These are phyloP conservation scores for Mycocalia duriaeana DNA, from an alignment of 1,284 basidiomycete genomes.

Conservation along the genomic window DNA sequence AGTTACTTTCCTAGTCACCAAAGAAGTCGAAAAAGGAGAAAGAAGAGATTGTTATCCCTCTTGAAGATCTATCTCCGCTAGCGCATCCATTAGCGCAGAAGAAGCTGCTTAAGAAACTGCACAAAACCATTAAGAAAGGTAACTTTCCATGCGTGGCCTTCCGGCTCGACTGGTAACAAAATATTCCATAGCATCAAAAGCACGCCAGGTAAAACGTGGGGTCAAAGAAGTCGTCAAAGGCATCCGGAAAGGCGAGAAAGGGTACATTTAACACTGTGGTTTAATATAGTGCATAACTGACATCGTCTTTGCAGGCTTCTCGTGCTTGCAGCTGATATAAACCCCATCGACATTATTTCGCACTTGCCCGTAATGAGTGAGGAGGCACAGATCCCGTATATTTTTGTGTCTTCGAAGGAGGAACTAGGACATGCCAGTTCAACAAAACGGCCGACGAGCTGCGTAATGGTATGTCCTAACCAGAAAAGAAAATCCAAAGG, in stretches of 20 bases:
- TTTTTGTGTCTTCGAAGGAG: constrained; percentile 85
- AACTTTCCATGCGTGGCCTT: too few species aligned
- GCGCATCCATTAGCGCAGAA: constrained; percentile 87
- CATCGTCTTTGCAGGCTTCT: constrained; percentile 56
- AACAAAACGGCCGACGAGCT: constrained; percentile 97
- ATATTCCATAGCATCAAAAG: constrained; percentile 74
- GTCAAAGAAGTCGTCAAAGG: constrained; percentile 97
- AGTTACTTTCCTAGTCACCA: constrained; percentile 31
- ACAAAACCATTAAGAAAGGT: constrained; percentile 93
- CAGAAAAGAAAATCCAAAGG: constrained; percentile 67
- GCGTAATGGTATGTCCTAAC: constrained; percentile 88
- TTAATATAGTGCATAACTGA: background rate
- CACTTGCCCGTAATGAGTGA: constrained; percentile 94
- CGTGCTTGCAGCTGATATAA: constrained; percentile 94
- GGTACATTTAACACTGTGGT: constrained; percentile 43
- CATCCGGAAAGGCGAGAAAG: constrained; percentile 92
- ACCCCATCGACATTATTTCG: constrained; percentile 96
- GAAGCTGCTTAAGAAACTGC: constrained; percentile 88
- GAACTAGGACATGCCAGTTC: constrained; percentile 93
- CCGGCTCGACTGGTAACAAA: constrained; percentile 8
- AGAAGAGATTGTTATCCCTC: constrained; percentile 64
- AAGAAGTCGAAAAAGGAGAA: constrained; percentile 55
- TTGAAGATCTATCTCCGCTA: constrained; percentile 85
- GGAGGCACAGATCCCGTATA: constrained; percentile 91
- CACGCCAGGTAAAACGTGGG: constrained; percentile 88